Evolutionary conservation across 306 rosid species (phyloP).

Genomic region (Fagus crenata): DNA sequence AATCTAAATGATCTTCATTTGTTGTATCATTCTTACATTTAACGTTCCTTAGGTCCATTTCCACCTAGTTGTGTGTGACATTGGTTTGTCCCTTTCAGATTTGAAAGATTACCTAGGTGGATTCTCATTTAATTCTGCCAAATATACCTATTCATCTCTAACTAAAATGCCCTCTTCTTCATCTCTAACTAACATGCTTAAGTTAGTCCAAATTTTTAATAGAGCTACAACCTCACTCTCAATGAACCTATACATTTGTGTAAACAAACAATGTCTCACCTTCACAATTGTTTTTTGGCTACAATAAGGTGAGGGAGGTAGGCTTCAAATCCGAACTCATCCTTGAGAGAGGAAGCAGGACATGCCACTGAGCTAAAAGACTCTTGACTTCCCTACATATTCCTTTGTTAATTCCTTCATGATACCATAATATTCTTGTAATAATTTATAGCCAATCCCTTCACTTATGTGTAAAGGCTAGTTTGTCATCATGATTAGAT

Average conservation of each 20-base stretch:
- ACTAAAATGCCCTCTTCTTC: neutral
- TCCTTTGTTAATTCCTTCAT: slow-evolving; percentile 6
- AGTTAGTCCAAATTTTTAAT: neutral
- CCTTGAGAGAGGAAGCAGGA: too few relatives aligned
- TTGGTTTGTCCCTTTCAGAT: neutral
- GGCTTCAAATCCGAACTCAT: too few relatives aligned
- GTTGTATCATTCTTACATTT: neutral
- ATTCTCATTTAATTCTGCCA: neutral
- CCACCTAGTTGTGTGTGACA: neutral
- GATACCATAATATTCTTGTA: neutral
- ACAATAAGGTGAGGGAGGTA: too few relatives aligned
- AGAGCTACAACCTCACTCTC: too few relatives aligned
- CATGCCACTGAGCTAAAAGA: too few relatives aligned
- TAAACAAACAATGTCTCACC: too few relatives aligned
- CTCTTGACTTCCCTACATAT: neutral
- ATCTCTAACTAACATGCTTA: neutral
- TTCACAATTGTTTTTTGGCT: too few relatives aligned
- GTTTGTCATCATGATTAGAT: slow-evolving; percentile 31
- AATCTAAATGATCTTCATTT: neutral
- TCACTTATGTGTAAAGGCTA: slow-evolving; percentile 36
- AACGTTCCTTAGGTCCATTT: neutral
- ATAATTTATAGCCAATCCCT: neutral
- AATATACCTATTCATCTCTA: neutral
- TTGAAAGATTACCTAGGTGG: slow-evolving; percentile 6
- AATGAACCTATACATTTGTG: too few relatives aligned